Evolutionary conservation across 1,284 basidiomycete species (phyloP).

Genomic region (Trichosporon faecale): DNA sequence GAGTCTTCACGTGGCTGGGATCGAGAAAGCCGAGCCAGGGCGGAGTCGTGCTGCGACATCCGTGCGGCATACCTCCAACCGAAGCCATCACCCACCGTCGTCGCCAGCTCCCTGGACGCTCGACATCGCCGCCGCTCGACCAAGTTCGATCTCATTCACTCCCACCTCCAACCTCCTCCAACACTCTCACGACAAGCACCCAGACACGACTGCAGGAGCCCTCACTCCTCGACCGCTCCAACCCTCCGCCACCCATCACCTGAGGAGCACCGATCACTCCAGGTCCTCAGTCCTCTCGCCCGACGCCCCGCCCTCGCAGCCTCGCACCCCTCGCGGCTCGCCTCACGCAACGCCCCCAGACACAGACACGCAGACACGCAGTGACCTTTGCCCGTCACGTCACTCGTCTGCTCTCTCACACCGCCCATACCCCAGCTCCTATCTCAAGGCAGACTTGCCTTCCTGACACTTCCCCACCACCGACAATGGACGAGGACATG

Average conservation of each 20-base stretch:
- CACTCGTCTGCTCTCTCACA: neutral
- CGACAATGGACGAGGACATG: slow-evolving; percentile 45
- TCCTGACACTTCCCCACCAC: neutral
- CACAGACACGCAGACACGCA: neutral
- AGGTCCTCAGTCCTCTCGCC: neutral
- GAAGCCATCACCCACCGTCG: neutral
- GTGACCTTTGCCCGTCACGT: neutral
- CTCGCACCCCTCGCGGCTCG: neutral
- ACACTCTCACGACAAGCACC: neutral
- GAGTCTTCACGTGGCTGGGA: neutral
- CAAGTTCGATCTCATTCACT: neutral
- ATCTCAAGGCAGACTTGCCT: neutral
- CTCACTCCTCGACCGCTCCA: neutral
- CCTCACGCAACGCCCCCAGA: slow-evolving; percentile 5
- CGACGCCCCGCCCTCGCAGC: neutral
- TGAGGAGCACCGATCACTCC: slow-evolving; percentile 6
- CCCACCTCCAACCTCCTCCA: neutral
- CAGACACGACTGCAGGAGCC: neutral
- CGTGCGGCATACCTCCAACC: neutral
- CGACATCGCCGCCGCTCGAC: neutral
- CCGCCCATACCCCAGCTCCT: neutral
- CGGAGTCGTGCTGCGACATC: neutral
- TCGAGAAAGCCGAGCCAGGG: neutral
- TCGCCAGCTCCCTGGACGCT: neutral
- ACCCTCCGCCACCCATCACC: neutral